Percentiles rank a stretch among this genome's conserved stretches.
These are phyloP conservation scores for Leishmania major DNA, from an alignment of 208 protist species.

Conservation along the genomic window DNA sequence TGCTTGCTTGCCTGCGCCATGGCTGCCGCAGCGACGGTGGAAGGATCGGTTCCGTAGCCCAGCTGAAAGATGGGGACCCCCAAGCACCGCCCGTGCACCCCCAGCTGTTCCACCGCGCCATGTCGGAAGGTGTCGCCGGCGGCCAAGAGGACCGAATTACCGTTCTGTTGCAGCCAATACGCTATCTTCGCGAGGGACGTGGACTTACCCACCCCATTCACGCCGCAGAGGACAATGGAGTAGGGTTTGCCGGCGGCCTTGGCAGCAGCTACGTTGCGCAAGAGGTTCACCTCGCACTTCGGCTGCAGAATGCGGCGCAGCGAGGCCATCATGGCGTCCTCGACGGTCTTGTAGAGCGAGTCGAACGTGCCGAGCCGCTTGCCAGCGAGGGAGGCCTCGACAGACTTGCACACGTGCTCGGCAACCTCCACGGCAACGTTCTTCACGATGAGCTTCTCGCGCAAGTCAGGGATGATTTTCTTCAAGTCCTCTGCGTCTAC, in stretches of 20 bases:
- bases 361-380: constrained; percentile 94
- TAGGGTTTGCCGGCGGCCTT: constrained; percentile 91
- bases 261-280: constrained; percentile 87
- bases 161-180: constrained; percentile 96
- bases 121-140: constrained; percentile 99
- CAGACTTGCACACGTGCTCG: constrained; percentile 95
- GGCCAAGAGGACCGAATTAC: constrained; percentile 94
- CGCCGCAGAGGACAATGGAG: constrained; percentile 98
- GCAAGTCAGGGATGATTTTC: constrained; percentile 90
- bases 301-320: constrained; percentile 97
- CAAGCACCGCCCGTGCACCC: constrained; percentile 95
- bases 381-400: constrained; percentile 90
- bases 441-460: constrained; percentile 96
- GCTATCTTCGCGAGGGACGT: constrained; percentile 98
- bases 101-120: constrained; percentile 99
- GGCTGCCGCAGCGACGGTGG: constrained; percentile 93
- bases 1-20: constrained; percentile 89
- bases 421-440: constrained; percentile 98
- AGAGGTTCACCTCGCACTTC: constrained; percentile 95
- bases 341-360: constrained; percentile 80
- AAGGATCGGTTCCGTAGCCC: constrained; percentile 98
- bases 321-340: constrained; percentile 84
- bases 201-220: constrained; percentile 99
- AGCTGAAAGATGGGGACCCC: constrained; percentile 95
- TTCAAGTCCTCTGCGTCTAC: constrained; percentile 90